These are phyloP conservation scores for Firmiana major DNA, from an alignment of 345 rosid species.

Conservation along the genomic window DNA sequence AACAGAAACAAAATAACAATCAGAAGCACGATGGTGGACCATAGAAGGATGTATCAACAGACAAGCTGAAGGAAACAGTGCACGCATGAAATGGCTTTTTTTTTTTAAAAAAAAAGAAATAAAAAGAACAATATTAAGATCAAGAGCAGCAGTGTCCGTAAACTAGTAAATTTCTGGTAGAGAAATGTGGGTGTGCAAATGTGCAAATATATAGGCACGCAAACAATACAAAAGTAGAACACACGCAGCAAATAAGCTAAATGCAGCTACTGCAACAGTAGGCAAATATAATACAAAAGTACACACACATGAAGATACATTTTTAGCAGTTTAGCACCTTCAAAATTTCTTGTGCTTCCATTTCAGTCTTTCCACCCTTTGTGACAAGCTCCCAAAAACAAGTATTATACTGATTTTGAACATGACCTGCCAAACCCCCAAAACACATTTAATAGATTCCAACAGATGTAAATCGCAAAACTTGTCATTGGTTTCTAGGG, in stretches of 20 bases:
- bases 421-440: conserved; percentile 55
- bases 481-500: background rate
- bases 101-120: background rate
- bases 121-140: background rate
- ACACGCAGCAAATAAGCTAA: background rate
- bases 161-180: background rate
- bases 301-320: background rate
- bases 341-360: conserved; percentile 55
- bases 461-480: background rate
- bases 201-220: background rate
- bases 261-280: background rate
- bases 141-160: background rate
- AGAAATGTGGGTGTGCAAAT: background rate
- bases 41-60: background rate
- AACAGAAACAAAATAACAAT: conserved; percentile 3
- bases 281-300: background rate
- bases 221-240: background rate
- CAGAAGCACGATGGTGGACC: background rate
- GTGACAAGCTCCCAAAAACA: conserved; percentile 74
- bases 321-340: conserved; percentile 39
- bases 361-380: conserved; percentile 54
- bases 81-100: background rate
- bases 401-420: conserved; percentile 54
- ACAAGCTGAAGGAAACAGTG: background rate
- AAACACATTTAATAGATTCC: background rate